A percentile compares a stretch with the other conserved stretches of the same genome.
Conservation (phyloP, 805 yeast genomes). For the Candida boidinii region DNA sequence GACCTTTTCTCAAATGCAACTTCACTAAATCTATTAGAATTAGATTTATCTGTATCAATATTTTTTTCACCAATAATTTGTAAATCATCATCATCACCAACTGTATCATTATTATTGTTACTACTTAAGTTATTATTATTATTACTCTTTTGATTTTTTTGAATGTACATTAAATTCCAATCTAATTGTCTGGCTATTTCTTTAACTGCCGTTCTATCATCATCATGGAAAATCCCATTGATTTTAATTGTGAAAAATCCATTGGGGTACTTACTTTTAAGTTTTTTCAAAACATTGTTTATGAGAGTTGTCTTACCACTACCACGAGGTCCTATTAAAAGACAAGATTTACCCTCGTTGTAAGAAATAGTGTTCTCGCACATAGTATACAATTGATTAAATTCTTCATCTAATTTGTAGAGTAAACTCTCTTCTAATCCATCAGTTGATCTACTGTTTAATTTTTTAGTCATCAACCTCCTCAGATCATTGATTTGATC, state of each 20-base stretch:
- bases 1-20: constrained; percentile 39
- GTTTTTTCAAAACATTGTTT: constrained; percentile 41
- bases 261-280: constrained; percentile 32
- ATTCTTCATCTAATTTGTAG: constrained; percentile 30
- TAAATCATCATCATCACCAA: background rate
- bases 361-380: constrained; percentile 57
- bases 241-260: constrained; percentile 57
- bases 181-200: constrained; percentile 84
- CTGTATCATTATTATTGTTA: too few relatives aligned
- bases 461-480: constrained; percentile 6
- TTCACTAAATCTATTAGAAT: constrained; percentile 1
- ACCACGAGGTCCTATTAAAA: constrained; percentile 73
- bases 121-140: too few relatives aligned
- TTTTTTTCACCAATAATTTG: constrained; percentile 3
- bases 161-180: constrained; percentile 12
- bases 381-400: constrained; percentile 44
- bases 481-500: background rate
- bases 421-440: constrained; percentile 12
- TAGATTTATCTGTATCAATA: constrained; percentile 2
- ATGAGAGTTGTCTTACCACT: constrained; percentile 67
- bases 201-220: constrained; percentile 72
- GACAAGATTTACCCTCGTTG: constrained; percentile 73
- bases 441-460: constrained; percentile 13
- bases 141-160: constrained; percentile 7
- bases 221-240: constrained; percentile 64